Evolutionary conservation across 331 rosid genomes (phyloP).

Genomic region (Quercus lobata): DNA sequence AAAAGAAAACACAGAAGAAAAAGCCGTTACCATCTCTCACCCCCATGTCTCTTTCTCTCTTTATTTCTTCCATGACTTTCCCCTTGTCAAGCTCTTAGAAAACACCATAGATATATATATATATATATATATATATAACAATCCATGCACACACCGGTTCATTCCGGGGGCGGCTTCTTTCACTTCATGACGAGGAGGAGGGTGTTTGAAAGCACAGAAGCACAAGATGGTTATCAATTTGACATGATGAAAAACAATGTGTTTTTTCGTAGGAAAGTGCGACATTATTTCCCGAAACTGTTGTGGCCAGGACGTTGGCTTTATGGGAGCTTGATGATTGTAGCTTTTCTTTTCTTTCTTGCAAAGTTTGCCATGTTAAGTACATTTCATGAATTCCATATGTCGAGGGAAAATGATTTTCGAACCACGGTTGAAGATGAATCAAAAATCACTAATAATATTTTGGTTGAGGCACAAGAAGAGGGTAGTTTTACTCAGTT

Average conservation of each 20-base stretch:
- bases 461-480: not conserved
- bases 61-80: not conserved
- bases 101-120: not conserved
- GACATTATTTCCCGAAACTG: conserved; percentile 17
- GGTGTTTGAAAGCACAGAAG: conserved; percentile 28
- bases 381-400: conserved; percentile 21
- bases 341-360: conserved; percentile 31
- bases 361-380: conserved; percentile 35
- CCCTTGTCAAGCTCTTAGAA: not conserved
- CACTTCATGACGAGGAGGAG: conserved; percentile 40
- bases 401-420: not conserved
- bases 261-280: conserved; percentile 22
- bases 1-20: not conserved
- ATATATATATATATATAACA: not conserved
- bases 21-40: not conserved
- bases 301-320: conserved; percentile 20
- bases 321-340: conserved; percentile 27
- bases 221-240: conserved; percentile 14
- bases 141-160: not conserved
- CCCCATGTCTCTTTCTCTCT: not conserved
- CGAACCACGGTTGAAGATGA: not conserved
- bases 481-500: not conserved
- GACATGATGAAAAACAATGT: not conserved
- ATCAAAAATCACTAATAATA: not conserved
- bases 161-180: not conserved